phyloP scores from a whole-genome alignment of 495 filamentous ascomycete species.

The Acidiella bohemica region DNA sequence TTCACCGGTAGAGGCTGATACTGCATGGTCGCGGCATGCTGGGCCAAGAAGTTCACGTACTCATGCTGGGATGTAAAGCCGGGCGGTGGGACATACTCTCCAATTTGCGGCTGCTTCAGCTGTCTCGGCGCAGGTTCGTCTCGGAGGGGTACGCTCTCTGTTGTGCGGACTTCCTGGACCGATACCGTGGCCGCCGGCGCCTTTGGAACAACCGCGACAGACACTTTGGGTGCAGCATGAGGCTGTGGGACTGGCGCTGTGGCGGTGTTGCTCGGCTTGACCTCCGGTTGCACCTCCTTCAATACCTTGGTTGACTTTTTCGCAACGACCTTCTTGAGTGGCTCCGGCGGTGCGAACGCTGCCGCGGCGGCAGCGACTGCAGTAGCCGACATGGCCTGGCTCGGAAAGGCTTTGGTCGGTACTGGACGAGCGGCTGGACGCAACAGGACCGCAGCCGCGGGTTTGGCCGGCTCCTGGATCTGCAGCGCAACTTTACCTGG shows the following conservation, averaged over 20 bases:
- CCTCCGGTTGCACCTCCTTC: constrained; percentile 38
- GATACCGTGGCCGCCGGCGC: not conserved
- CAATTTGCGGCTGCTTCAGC: constrained; percentile 16
- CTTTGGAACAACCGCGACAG: not conserved
- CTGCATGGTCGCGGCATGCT: constrained; percentile 5
- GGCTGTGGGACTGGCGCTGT: constrained; percentile 22
- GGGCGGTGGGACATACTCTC: constrained; percentile 4
- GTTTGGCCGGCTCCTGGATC: constrained; percentile 19
- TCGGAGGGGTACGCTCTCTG: constrained; percentile 17
- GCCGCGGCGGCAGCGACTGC: not conserved
- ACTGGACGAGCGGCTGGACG: constrained; percentile 15
- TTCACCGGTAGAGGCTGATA: constrained; percentile 2
- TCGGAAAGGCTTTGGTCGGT: constrained; percentile 14
- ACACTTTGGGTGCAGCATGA: constrained; percentile 18
- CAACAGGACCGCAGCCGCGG: constrained; percentile 11
- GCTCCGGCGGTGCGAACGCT: constrained; percentile 5
- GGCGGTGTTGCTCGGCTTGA: not conserved
- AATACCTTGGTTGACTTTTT: constrained; percentile 56
- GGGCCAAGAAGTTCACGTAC: constrained; percentile 11
- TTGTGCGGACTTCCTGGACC: constrained; percentile 27
- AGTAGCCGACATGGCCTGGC: constrained; percentile 13
- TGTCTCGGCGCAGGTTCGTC: constrained; percentile 31
- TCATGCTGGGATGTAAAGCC: constrained; percentile 12
- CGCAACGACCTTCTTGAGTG: constrained; percentile 32
- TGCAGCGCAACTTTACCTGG: constrained; percentile 18